Conservation (phyloP, 2,329 filamentous ascomycete species). For the Stemphylium beticola region DNA sequence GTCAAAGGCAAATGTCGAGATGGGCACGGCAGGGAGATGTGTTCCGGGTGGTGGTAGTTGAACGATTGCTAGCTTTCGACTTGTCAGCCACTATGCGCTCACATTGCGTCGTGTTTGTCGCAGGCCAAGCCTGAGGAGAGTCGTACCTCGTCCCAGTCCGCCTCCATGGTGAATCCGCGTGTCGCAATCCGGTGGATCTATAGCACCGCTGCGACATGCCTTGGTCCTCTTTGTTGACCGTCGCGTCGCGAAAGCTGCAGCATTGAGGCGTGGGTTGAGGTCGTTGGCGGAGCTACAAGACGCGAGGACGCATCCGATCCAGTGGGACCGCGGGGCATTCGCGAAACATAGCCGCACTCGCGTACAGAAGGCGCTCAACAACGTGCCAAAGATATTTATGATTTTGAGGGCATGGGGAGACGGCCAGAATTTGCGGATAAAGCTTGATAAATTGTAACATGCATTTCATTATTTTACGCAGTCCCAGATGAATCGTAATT, state of each 20-base stretch:
- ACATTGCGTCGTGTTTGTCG: background rate
- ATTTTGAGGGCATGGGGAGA: too few relatives aligned
- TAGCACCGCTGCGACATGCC: slow-evolving; percentile 36
- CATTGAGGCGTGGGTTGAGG: slow-evolving; percentile 26
- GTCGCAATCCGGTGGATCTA: slow-evolving; percentile 27
- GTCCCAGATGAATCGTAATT: too few relatives aligned
- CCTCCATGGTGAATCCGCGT: slow-evolving; percentile 53
- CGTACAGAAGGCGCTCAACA: background rate
- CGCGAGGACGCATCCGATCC: slow-evolving; percentile 19
- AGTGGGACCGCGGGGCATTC: slow-evolving; percentile 17
- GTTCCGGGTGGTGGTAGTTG: slow-evolving; percentile 77
- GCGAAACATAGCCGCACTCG: slow-evolving; percentile 6
- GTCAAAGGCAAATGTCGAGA: slow-evolving; percentile 87
- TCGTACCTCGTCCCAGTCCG: slow-evolving; percentile 58
- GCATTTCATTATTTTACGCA: background rate
- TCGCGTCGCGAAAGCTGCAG: slow-evolving; percentile 23
- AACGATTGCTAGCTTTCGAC: slow-evolving; percentile 75
- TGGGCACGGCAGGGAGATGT: slow-evolving; percentile 69
- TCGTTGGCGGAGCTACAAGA: slow-evolving; percentile 25
- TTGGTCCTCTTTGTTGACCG: slow-evolving; percentile 23
- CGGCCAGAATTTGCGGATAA: background rate
- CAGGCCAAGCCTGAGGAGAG: slow-evolving; percentile 2
- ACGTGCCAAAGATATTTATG: too few relatives aligned
- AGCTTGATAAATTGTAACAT: background rate
- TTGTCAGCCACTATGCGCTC: slow-evolving; percentile 19